A percentile compares a stretch with the other conserved stretches of the same genome.
Conservation (phyloP, 192 early-diverging fungal genomes). For the Phycomyces blakesleeanus region DNA sequence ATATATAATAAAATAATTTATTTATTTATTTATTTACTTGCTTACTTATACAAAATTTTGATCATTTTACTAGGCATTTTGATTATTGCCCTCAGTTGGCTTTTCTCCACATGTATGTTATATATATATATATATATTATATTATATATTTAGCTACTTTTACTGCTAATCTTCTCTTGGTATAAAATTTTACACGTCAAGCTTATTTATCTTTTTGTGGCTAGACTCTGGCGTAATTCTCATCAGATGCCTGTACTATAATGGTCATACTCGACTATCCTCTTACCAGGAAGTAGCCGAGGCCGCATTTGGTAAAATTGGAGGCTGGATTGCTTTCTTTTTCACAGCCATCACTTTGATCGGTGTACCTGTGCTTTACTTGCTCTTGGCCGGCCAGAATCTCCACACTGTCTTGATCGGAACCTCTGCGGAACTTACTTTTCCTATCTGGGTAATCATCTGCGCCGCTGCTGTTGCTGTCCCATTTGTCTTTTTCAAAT, state of each 20-base stretch:
- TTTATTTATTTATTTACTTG: neutral
- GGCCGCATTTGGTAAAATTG: slow-evolving; percentile 62
- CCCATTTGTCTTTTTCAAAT: slow-evolving; percentile 66
- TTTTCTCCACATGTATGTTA: slow-evolving; percentile 19
- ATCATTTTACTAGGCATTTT: slow-evolving; percentile 12
- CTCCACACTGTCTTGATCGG: slow-evolving; percentile 53
- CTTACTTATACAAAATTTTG: neutral
- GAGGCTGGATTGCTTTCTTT: slow-evolving; percentile 55
- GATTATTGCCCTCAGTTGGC: slow-evolving; percentile 22
- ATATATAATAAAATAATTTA: too few species aligned
- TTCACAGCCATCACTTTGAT: slow-evolving; percentile 61
- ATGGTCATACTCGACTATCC: slow-evolving; percentile 42
- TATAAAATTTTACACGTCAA: too few species aligned
- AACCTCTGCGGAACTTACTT: slow-evolving; percentile 38
- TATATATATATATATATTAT: too few species aligned
- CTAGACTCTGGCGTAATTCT: slow-evolving; percentile 23
- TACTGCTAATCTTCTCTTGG: neutral
- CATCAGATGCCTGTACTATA: slow-evolving; percentile 23
- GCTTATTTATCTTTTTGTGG: neutral
- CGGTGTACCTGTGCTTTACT: slow-evolving; percentile 63
- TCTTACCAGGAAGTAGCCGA: slow-evolving; percentile 64
- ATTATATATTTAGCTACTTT: neutral
- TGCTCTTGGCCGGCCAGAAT: slow-evolving; percentile 66
- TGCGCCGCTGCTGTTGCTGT: slow-evolving; percentile 56
- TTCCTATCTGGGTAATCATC: slow-evolving; percentile 53